Evolutionary conservation across 2,329 filamentous ascomycete species (phyloP).

Genomic region (Aspergillus brasiliensis): DNA sequence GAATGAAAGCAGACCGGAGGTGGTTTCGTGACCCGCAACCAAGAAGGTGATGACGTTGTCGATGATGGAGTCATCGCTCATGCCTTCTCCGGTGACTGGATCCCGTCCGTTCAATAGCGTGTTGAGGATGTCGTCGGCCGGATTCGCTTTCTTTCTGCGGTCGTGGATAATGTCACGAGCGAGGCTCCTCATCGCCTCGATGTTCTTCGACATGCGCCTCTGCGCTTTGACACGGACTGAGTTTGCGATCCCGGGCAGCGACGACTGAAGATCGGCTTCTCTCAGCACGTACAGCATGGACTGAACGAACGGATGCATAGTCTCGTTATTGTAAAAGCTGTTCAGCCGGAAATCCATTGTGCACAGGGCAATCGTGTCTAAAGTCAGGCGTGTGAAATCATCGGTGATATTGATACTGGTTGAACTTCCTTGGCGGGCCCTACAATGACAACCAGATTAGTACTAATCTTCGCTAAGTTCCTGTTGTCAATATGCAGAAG

Average conservation of each 20-base stretch:
- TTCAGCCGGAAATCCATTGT: slow-evolving; percentile 73
- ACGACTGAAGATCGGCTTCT: slow-evolving; percentile 56
- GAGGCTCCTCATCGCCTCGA: slow-evolving; percentile 53
- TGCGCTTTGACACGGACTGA: slow-evolving; percentile 37
- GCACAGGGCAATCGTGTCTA: slow-evolving; percentile 72
- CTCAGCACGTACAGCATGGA: slow-evolving; percentile 66
- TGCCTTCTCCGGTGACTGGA: slow-evolving; percentile 63
- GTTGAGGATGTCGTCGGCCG: slow-evolving; percentile 67
- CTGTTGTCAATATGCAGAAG: too few relatives aligned
- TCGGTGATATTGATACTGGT: slow-evolving; percentile 56
- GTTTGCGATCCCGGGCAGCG: slow-evolving; percentile 51
- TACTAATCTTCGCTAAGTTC: too few relatives aligned
- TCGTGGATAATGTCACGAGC: slow-evolving; percentile 62
- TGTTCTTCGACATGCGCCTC: slow-evolving; percentile 29
- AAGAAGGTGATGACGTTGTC: slow-evolving; percentile 74
- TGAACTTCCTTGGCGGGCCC: too few relatives aligned
- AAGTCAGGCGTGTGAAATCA: slow-evolving; percentile 72
- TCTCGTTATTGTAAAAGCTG: slow-evolving; percentile 65
- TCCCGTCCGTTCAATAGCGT: slow-evolving; percentile 71
- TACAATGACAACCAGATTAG: too few relatives aligned
- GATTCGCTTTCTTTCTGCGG: slow-evolving; percentile 56
- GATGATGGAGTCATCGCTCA: slow-evolving; percentile 64
- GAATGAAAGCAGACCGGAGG: slow-evolving; percentile 67
- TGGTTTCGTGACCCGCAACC: slow-evolving; percentile 72
- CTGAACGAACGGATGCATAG: slow-evolving; percentile 69